Percentiles rank a stretch among this genome's conserved stretches.
Evolutionary conservation across 148 eudicot species (phyloP).

Genomic region (Linanthus parryae): DNA sequence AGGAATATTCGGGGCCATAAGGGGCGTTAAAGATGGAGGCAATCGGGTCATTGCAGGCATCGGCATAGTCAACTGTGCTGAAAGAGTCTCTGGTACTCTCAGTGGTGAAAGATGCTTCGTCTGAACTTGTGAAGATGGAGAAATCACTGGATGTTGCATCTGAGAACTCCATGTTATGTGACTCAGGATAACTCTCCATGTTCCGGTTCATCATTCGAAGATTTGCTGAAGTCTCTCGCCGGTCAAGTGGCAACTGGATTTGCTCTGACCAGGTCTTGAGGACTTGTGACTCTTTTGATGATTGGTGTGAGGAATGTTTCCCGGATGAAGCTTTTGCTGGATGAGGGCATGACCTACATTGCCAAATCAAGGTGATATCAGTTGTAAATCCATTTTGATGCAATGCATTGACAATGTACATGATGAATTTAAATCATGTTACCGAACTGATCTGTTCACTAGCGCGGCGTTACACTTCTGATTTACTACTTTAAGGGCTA

Average conservation of each 20-base stretch:
- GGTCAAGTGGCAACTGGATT: conserved; percentile 15
- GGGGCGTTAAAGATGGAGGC: conserved; percentile 41
- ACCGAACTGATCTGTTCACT: too few species aligned
- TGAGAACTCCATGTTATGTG: too few species aligned
- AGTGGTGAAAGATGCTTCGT: conserved; percentile 85
- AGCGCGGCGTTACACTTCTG: too few species aligned
- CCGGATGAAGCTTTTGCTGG: conserved; percentile 32
- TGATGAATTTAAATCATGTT: too few species aligned
- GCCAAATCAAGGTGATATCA: too few species aligned
- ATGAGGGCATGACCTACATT: conserved; percentile 73
- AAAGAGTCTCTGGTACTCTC: conserved; percentile 94
- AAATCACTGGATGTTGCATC: conserved; percentile 82
- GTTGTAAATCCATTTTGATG: too few species aligned
- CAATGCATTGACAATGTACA: too few species aligned
- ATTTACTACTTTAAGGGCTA: too few species aligned
- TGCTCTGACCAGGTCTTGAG: conserved; percentile 24
- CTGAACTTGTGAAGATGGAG: conserved; percentile 96
- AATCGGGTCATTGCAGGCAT: conserved; percentile 48
- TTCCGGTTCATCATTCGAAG: conserved; percentile 29
- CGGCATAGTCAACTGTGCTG: conserved; percentile 57
- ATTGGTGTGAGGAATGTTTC: conserved; percentile 31
- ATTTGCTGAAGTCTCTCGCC: conserved; percentile 17
- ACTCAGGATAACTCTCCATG: conserved; percentile 22
- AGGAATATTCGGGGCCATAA: conserved; percentile 23
- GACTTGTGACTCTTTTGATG: conserved; percentile 31